Evolutionary conservation across 257 asterid genomes (phyloP), one percentile per base, ranked within the genome.

Genomic region (Nicotiana sylvestris): DNA sequence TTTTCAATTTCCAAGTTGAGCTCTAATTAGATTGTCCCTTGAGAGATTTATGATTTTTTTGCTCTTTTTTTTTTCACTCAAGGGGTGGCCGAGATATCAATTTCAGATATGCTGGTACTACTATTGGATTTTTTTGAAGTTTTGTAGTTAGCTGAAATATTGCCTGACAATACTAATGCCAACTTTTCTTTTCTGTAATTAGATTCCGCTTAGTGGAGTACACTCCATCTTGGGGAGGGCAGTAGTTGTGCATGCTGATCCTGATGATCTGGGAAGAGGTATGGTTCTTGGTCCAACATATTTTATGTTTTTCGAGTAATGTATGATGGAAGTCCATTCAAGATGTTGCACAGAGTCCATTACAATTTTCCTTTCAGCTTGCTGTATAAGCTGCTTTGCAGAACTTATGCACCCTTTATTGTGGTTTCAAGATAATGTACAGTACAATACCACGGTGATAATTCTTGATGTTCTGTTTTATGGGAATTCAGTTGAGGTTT

Each of bases 241-340:
- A 30, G 97, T 93, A 82, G 99, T 95, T 33, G 94, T 95, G 81
- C 99, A 95, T 85, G 99, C 99, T 78, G 97, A 91, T 89, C 92
- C 97, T 18, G 99, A 95, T 88, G 98, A 95, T 89, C 93, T 95
- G 15, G 99, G 99, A 87, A 91, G 87, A 90, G 98, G 98, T 95
- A 86, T 67, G 80, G 15, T 15, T 33, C 29, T 25, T 55, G 67
- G 29, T 16, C 61, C 61, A 56, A 16, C 3, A 12, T 16, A 56
- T 56, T 56, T 15, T 56, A 2, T 16, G 8, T 16, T 56, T 39
- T 69, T 35, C 39, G 32, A 37, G 18, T 49, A 69, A 39, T 39
- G 32, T 56, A 1, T 56, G 61, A 56, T 56, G 9, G 25, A 56
- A 13, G 61, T 5, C 61, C 1, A 16, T 56, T 56, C 61, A 56